Conservation (phyloP, 2,329 filamentous ascomycete genomes). For the Calonectria montana region DNA sequence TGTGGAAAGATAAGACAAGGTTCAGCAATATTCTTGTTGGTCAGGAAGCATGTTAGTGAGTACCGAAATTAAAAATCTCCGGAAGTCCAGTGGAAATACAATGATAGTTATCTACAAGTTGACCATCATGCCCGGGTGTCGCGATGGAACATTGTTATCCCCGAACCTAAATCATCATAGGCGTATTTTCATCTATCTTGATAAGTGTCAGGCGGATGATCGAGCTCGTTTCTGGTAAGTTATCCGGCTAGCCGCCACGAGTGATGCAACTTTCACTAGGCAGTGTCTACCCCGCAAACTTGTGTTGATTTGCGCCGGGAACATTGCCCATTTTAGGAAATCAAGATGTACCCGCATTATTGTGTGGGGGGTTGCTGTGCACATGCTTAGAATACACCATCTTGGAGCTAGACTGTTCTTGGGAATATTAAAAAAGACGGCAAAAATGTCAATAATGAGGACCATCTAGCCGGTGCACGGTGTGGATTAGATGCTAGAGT, state of each 20-base stretch:
- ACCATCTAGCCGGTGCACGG: conserved; percentile 1
- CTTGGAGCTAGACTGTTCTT: conserved; percentile 9
- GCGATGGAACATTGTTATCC: not conserved
- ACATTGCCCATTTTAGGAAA: conserved; percentile 23
- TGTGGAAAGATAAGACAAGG: not conserved
- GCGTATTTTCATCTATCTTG: not conserved
- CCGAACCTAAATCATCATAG: not conserved
- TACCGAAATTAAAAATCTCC: too few relatives aligned
- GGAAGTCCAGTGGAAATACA: not conserved
- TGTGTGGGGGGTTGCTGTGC: conserved; percentile 11
- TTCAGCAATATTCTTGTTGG: not conserved
- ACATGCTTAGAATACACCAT: not conserved
- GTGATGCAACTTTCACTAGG: not conserved
- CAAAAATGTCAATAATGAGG: conserved; percentile 19
- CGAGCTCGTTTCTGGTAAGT: conserved; percentile 17
- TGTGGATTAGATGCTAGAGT: not conserved
- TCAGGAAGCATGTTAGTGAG: not conserved
- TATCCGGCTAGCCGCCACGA: conserved; percentile 2
- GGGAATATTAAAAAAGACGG: conserved; percentile 23
- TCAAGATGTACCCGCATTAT: not conserved
- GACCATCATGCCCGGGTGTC: not conserved
- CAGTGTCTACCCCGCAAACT: conserved; percentile 21
- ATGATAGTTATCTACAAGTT: not conserved
- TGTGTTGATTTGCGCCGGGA: conserved; percentile 2
- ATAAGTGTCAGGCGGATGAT: conserved; percentile 1